Percentiles rank a stretch among this genome's conserved stretches.
Evolutionary conservation across 208 protist species (phyloP).

Genomic region (Strigomonas culicis): DNA sequence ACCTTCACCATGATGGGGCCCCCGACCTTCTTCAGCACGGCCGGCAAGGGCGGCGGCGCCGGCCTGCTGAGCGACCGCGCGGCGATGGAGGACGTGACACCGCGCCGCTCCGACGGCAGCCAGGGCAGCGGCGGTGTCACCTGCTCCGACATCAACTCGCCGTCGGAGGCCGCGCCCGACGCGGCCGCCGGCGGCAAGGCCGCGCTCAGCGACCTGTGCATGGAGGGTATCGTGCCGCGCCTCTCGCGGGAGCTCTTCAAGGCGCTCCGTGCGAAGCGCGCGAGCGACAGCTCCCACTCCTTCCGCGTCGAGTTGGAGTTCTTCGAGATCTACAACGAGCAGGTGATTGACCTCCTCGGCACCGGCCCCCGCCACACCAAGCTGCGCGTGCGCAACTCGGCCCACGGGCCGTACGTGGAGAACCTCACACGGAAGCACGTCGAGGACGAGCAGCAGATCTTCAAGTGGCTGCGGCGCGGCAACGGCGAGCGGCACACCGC

Average conservation of each 20-base stretch:
- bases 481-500: slow-evolving; percentile 78
- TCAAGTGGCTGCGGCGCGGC: slow-evolving; percentile 55
- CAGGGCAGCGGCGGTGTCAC: not conserved
- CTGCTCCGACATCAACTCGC: slow-evolving; percentile 9
- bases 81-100: not conserved
- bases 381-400: slow-evolving; percentile 59
- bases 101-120: too few species aligned
- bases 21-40: slow-evolving; percentile 25
- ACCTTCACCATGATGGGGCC: slow-evolving; percentile 93
- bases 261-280: slow-evolving; percentile 38
- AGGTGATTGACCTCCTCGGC: slow-evolving; percentile 77
- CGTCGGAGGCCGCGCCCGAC: slow-evolving; percentile 27
- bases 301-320: slow-evolving; percentile 73
- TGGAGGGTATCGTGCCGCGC: slow-evolving; percentile 83
- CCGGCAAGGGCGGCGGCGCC: slow-evolving; percentile 20
- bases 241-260: slow-evolving; percentile 63
- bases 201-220: slow-evolving; percentile 40
- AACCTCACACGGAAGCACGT: slow-evolving; percentile 52
- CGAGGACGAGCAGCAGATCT: slow-evolving; percentile 55
- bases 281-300: slow-evolving; percentile 55
- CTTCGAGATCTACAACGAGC: slow-evolving; percentile 93
- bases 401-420: slow-evolving; percentile 73
- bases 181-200: slow-evolving; percentile 40
- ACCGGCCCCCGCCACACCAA: slow-evolving; percentile 43
- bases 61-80: slow-evolving; percentile 3